Conservation (phyloP, 2,329 filamentous ascomycete genomes). For the Colletotrichum orchidophilum region DNA sequence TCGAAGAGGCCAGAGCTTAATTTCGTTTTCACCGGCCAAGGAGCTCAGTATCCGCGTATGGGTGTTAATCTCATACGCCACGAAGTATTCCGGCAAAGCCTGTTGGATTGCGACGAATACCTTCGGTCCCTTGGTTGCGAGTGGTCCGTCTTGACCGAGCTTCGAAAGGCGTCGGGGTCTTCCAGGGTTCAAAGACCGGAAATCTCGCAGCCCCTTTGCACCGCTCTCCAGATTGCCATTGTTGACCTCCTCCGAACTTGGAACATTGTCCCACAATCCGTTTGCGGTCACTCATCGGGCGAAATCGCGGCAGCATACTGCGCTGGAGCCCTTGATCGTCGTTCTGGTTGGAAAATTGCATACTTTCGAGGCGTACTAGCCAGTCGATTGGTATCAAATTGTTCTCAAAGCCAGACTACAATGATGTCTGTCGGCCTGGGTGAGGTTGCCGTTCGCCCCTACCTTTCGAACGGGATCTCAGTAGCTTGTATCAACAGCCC, state of each 20-base stretch:
- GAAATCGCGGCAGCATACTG: slow-evolving; percentile 57
- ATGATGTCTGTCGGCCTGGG: slow-evolving; percentile 17
- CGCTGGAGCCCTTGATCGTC: slow-evolving; percentile 45
- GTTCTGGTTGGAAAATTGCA: slow-evolving; percentile 51
- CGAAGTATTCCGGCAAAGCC: slow-evolving; percentile 49
- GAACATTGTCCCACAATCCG: slow-evolving; percentile 42
- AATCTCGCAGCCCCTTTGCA: slow-evolving; percentile 52
- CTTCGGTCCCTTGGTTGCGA: slow-evolving; percentile 39
- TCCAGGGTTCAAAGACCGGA: slow-evolving; percentile 43
- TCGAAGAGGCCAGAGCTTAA: slow-evolving; percentile 42
- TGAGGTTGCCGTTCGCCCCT: slow-evolving; percentile 37
- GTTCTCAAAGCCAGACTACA: neutral
- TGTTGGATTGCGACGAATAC: slow-evolving; percentile 40
- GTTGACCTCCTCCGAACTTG: slow-evolving; percentile 49
- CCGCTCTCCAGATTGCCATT: slow-evolving; percentile 51
- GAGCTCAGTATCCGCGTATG: slow-evolving; percentile 54
- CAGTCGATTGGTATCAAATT: neutral
- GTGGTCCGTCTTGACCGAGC: slow-evolving; percentile 48
- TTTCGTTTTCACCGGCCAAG: slow-evolving; percentile 55
- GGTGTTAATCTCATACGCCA: slow-evolving; percentile 51
- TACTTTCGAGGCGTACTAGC: slow-evolving; percentile 48
- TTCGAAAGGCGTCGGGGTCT: slow-evolving; percentile 38
- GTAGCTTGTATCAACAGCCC: slow-evolving; percentile 57
- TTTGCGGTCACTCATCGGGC: slow-evolving; percentile 57
- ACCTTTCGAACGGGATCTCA: slow-evolving; percentile 41